Evolutionary conservation across 2,329 filamentous ascomycete species (phyloP).

Genomic region (Aspergillus quadricinctus): DNA sequence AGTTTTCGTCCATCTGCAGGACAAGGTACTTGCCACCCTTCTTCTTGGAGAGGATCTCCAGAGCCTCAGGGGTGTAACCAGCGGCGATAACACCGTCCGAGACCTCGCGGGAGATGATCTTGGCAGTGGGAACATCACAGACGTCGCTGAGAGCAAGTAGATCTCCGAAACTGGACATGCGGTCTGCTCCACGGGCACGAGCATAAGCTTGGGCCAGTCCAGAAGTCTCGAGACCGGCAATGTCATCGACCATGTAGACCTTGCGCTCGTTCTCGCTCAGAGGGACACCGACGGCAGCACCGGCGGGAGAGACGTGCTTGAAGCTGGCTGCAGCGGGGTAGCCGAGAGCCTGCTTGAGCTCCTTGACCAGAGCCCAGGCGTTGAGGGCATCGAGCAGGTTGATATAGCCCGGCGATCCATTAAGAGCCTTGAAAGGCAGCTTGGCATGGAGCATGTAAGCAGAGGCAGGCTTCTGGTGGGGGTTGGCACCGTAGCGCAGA

Average conservation of each 20-base stretch:
- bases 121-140: constrained; percentile 88
- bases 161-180: constrained; percentile 98
- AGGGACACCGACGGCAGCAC: constrained; percentile 87
- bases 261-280: constrained; percentile 85
- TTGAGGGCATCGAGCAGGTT: constrained; percentile 96
- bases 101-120: constrained; percentile 96
- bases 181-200: constrained; percentile 88
- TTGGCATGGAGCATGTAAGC: constrained; percentile 69
- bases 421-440: constrained; percentile 91
- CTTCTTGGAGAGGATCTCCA: constrained; percentile 94
- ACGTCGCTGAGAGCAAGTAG: constrained; percentile 88
- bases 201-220: constrained; percentile 90
- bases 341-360: constrained; percentile 82
- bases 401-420: constrained; percentile 90
- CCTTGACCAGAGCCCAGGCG: constrained; percentile 94
- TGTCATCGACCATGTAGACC: constrained; percentile 98
- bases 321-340: constrained; percentile 93
- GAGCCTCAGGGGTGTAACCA: constrained; percentile 75
- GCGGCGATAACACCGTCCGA: constrained; percentile 96
- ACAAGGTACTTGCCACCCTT: constrained; percentile 97
- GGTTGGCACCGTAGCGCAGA: constrained; percentile 93
- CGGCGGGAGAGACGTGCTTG: constrained; percentile 97
- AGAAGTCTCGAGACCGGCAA: constrained; percentile 80
- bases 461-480: constrained; percentile 94
- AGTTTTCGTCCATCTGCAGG: constrained; percentile 87